Evolutionary conservation across 1,284 basidiomycete species (phyloP).

Genomic region (Ceratobasidium sp.): DNA sequence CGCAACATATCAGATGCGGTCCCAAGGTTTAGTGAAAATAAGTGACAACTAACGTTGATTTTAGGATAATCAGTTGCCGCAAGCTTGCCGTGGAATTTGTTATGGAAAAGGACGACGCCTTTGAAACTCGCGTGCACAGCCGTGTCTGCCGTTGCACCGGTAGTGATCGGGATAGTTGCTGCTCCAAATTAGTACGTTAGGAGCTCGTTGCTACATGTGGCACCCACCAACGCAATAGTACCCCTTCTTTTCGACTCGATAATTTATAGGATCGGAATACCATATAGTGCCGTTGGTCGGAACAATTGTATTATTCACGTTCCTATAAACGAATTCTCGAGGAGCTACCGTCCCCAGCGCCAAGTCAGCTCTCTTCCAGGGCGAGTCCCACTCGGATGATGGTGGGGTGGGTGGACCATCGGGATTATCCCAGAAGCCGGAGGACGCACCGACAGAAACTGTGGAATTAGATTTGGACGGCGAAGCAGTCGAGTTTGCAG

Average conservation of each 20-base stretch:
- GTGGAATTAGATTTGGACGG: conserved; percentile 40
- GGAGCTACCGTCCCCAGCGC: background rate
- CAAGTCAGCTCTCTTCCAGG: conserved; percentile 31
- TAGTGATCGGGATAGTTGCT: conserved; percentile 88
- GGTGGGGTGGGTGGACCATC: conserved; percentile 59
- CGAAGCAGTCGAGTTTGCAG: conserved; percentile 34
- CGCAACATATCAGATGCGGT: background rate
- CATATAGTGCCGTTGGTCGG: conserved; percentile 51
- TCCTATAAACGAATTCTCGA: conserved; percentile 9
- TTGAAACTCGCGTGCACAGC: conserved; percentile 79
- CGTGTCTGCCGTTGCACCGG: conserved; percentile 39
- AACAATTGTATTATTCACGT: conserved; percentile 39
- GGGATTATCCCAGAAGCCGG: conserved; percentile 65
- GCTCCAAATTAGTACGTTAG: conserved; percentile 18
- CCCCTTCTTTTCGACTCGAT: conserved; percentile 85
- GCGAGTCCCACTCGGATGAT: conserved; percentile 47
- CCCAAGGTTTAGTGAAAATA: background rate
- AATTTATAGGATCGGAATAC: conserved; percentile 73
- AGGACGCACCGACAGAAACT: conserved; percentile 42
- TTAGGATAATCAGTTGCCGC: conserved; percentile 98
- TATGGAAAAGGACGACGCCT: conserved; percentile 85
- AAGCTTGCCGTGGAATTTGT: conserved; percentile 87
- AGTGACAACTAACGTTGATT: conserved; percentile 79
- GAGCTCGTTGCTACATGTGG: background rate
- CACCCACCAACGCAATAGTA: conserved; percentile 92